Percentiles rank a stretch among this genome's conserved stretches.
phyloP scores from a whole-genome alignment of 1,284 basidiomycete genomes.

The Mycena sp. region DNA sequence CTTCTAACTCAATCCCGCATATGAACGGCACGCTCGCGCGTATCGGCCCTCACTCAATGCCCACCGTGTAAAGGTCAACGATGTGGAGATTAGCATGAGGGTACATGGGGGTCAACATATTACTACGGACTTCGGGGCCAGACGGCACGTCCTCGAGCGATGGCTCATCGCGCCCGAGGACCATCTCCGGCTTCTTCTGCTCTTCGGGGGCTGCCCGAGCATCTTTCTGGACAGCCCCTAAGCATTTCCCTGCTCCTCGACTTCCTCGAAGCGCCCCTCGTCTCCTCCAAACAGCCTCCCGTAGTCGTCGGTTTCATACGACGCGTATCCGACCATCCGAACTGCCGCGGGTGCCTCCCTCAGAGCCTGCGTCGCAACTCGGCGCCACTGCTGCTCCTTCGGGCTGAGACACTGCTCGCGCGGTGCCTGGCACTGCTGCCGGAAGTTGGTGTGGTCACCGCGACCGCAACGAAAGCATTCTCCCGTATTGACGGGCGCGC shows the following conservation, averaged over 20 bases:
- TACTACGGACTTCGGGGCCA: neutral
- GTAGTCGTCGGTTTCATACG: neutral
- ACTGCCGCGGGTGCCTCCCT: neutral
- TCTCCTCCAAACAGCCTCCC: neutral
- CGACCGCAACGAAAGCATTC: slow-evolving; percentile 15
- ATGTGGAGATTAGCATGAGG: neutral
- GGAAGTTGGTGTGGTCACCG: neutral
- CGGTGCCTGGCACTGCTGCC: neutral
- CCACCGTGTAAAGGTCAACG: slow-evolving; percentile 18
- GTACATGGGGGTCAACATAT: slow-evolving; percentile 8
- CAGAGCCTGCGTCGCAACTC: neutral
- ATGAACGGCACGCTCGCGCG: slow-evolving; percentile 4
- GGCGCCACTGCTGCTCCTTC: neutral
- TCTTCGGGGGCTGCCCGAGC: slow-evolving; percentile 6
- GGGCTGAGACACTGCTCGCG: neutral
- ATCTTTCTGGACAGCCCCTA: slow-evolving; percentile 21
- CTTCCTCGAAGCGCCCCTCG: neutral
- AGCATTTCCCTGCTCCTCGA: slow-evolving; percentile 15
- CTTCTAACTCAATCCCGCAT: neutral
- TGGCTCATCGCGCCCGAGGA: slow-evolving; percentile 1
- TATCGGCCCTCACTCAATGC: neutral
- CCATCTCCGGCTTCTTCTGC: neutral
- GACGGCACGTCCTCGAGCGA: neutral
- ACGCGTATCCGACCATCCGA: neutral
- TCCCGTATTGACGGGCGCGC: neutral